Evolutionary conservation across 2,329 filamentous ascomycete genomes (phyloP), one percentile per base, ranked within the genome.

Genomic region (Trichophyton rubrum): DNA sequence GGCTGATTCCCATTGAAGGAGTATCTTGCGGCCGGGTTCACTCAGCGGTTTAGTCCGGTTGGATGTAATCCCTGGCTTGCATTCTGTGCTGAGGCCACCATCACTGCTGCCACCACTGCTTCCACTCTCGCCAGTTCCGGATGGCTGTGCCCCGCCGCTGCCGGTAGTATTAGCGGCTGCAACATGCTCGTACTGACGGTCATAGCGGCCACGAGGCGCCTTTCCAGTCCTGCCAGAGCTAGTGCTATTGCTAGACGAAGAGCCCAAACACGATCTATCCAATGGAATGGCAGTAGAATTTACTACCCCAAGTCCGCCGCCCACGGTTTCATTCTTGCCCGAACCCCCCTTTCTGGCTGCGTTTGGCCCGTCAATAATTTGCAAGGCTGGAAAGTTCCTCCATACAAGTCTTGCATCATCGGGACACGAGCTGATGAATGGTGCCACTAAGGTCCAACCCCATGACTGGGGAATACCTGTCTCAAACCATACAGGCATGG

Each of bases 401-500:
- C 89, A 95, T 24, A 84, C 80, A 33, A 93, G 77, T 4, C 88
- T 83, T 0, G 87, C 92, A 66, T 86, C 84, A 70, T 86, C 83
- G 0, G 89, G 89, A 71, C 89, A 95, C 3, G 80, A 85, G 38
- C 82, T 85, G 71, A 95, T 91, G 73, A 90, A 90, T 0, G 88
- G 89, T 0, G 89, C 88, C 3, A 93, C 78, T 22, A 89, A 79
- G 0, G 88, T 87, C 89, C 89, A 95, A 0, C 85, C 83, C 88
- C 89, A 95, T 0, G 85, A 89, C 71, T 95, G 89, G 0, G 88
- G 88, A 27, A 92, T 85, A 41, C 88, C 88, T 3, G 84, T 79
- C 67, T 89, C 84, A 69, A 92, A 90, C 87, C 87, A 93, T 8
- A 87, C 86, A 0, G 88, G 86, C 86, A 89, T 89, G 22, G 89